These are phyloP conservation scores for Kitagawia praeruptora DNA, from an alignment of 129 eudicot genomes.

Conservation along the genomic window DNA sequence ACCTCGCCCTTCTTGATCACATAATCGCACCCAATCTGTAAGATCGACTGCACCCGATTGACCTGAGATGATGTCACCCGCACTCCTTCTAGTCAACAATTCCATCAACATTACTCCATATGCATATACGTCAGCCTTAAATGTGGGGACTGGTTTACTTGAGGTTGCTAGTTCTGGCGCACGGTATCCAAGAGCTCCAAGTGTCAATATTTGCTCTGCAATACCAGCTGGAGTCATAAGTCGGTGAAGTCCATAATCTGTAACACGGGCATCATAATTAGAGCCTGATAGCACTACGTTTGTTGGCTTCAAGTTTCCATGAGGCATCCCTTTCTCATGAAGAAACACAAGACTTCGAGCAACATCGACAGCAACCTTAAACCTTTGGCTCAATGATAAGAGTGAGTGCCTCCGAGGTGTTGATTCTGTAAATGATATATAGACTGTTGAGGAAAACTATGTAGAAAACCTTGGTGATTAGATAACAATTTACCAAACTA, in stretches of 20 bases:
- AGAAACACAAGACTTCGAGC: constrained; percentile 78
- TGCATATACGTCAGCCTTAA: constrained; percentile 84
- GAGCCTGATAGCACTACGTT: constrained; percentile 66
- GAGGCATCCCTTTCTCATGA: constrained; percentile 75
- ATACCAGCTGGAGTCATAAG: constrained; percentile 92
- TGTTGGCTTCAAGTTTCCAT: constrained; percentile 94
- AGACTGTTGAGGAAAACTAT: not conserved
- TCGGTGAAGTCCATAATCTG: constrained; percentile 89
- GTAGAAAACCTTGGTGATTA: not conserved
- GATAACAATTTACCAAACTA: not conserved
- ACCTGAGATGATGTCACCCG: constrained; percentile 95
- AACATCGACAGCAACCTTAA: constrained; percentile 80
- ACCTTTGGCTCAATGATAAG: constrained; percentile 69
- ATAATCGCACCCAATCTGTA: constrained; percentile 88
- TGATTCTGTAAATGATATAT: constrained; percentile 46
- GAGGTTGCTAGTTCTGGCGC: constrained; percentile 86
- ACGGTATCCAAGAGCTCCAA: constrained; percentile 94
- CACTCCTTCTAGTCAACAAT: constrained; percentile 85
- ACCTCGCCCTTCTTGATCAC: constrained; percentile 82
- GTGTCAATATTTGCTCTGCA: constrained; percentile 83
- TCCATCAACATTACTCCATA: constrained; percentile 97
- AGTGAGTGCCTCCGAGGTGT: constrained; percentile 86
- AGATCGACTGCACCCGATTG: constrained; percentile 95
- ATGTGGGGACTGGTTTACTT: constrained; percentile 61
- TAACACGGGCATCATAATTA: constrained; percentile 46